Conservation (phyloP, 345 rosid species). For the Boechera retrofracta region DNA sequence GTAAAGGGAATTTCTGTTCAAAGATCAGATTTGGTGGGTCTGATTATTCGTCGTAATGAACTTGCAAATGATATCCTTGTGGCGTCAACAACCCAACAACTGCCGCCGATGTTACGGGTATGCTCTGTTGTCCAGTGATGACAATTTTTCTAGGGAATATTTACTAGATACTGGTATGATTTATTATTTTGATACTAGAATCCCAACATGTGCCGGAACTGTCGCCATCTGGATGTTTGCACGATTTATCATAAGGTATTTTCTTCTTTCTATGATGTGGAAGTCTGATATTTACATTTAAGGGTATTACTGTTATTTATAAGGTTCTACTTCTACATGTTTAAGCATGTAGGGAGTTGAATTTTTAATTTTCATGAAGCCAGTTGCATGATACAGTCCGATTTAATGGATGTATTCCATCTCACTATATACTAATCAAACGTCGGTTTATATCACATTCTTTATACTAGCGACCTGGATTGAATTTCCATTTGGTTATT, state of each 20-base stretch:
- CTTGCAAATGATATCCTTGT: constrained; percentile 78
- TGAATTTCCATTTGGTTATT: constrained; percentile 5
- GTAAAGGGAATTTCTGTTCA: constrained; percentile 78
- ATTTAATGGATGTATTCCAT: constrained; percentile 15
- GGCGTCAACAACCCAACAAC: constrained; percentile 72
- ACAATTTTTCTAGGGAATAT: constrained; percentile 8
- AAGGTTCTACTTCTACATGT: constrained; percentile 12
- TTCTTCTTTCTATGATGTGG: constrained; percentile 29
- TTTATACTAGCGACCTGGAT: constrained; percentile 16
- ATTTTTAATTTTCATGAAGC: constrained; percentile 3
- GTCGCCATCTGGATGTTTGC: constrained; percentile 91
- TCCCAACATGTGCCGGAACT: constrained; percentile 79
- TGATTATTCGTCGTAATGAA: constrained; percentile 96
- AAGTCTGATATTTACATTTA: background rate
- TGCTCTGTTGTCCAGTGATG: constrained; percentile 37
- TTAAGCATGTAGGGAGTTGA: constrained; percentile 6
- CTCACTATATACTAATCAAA: constrained; percentile 1
- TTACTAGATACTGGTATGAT: constrained; percentile 20
- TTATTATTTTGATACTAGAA: constrained; percentile 53
- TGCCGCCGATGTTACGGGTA: constrained; percentile 93
- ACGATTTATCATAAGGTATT: constrained; percentile 91
- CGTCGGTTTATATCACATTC: constrained; percentile 3
- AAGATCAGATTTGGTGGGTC: constrained; percentile 87
- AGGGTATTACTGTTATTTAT: background rate
- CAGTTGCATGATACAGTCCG: constrained; percentile 4